Evolutionary conservation across 192 early-diverging fungal species (phyloP).

Genomic region (Linnemannia hyalina): DNA sequence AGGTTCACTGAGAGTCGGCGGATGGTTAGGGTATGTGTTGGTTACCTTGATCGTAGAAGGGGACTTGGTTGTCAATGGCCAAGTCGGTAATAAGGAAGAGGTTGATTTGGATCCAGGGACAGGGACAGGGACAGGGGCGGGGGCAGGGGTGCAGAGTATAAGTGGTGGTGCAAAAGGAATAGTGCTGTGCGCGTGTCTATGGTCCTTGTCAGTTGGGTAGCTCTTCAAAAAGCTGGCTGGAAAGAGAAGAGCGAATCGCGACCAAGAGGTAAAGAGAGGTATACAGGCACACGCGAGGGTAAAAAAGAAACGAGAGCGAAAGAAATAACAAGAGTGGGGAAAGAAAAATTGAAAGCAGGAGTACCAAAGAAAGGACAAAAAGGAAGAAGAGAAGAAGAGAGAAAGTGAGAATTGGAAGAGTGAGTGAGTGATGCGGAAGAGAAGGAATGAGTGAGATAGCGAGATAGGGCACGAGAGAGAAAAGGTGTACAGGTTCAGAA

Average conservation of each 20-base stretch:
- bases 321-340: background rate
- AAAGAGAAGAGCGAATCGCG: conserved; percentile 7
- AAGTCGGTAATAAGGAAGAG: background rate
- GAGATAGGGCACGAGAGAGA: background rate
- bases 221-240: background rate
- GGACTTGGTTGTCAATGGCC: background rate
- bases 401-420: background rate
- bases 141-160: background rate
- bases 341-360: background rate
- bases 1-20: background rate
- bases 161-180: background rate
- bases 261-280: too few relatives aligned
- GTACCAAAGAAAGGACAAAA: background rate
- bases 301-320: background rate
- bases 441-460: background rate
- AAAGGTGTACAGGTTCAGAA: background rate
- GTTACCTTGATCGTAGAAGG: background rate
- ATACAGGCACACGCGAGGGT: background rate
- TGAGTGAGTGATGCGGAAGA: background rate
- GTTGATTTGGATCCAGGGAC: background rate
- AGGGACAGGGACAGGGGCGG: background rate
- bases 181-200: background rate
- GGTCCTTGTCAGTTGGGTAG: background rate
- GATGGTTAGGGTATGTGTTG: background rate
- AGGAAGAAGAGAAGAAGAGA: background rate